Base-by-base conservation (phyloP, 371 early-diverging fungal genomes). In the Batkoa obscura region DNA sequence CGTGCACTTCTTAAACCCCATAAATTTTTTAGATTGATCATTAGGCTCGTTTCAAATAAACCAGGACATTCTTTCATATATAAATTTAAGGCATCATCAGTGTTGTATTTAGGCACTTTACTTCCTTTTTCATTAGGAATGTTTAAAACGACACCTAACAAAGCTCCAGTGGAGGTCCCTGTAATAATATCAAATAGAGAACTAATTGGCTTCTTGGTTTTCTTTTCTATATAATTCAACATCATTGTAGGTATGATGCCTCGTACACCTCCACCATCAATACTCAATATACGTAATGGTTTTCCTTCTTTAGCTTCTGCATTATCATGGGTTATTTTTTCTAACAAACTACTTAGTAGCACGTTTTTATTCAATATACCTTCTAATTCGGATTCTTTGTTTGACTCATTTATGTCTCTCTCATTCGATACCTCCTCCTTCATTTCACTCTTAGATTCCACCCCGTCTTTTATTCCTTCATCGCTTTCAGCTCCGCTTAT, bases 201-300 rank as follows among this genome's bases (percentile, higher is more conserved):
- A 2, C 33, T 10, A 43, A 50, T 1, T 6, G n/a, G 23, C 31
- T 50, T 38, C 10, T 8, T 13, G n/a, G 51, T 45, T 30, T 10
- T 9, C 45, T 45, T 43, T 17, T 58, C 58, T 12, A 58, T 33
- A 33, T 43, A 32, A 31, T 39, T 42, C 17, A 58, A 8, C 8
- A 58, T 43, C 15, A 43, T 51, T 15, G 46, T n/a, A 0, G 58
- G 58, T 12, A 58, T 58, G 13, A 58, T 10, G 17, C 58, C 58
- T 23, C 58, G 51, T n/a, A 58, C 45, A 3, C 58, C 58, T 13
- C 58, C 58, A 9, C 58, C 58, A 17, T 58, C 58, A 52, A 58
- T 52, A 15, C 53, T 31, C 37, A 58, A 37, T 36, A 58, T 43
- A 15, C 2, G n/a, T n/a, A n/a, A n/a, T n/a, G n/a, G n/a, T n/a